Percentiles rank a stretch among this genome's conserved stretches.
phyloP scores from a whole-genome alignment of 179 eudicot species.

The Silene noctiflora region DNA sequence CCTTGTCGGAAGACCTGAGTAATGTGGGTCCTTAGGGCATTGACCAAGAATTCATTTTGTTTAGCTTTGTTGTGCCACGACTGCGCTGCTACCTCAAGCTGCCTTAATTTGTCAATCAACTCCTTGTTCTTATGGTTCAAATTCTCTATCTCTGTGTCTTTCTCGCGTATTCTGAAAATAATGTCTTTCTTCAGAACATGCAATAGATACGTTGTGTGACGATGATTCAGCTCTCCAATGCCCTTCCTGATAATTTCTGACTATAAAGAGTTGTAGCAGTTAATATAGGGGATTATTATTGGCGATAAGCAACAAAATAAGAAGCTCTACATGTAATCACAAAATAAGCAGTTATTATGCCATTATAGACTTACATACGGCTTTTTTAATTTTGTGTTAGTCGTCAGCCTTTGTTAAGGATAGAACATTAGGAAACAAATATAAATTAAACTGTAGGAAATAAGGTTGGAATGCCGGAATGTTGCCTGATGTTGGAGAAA shows the following conservation, averaged over 20 bases:
- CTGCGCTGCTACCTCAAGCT: conserved; percentile 36
- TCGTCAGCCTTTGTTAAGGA: no score
- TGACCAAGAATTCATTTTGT: conserved; percentile 42
- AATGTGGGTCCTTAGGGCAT: conserved; percentile 38
- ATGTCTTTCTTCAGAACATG: conserved; percentile 39
- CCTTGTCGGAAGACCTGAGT: conserved; percentile 35
- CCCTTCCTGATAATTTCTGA: conserved; percentile 43
- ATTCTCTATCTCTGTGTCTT: conserved; percentile 45
- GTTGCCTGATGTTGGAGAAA: background rate
- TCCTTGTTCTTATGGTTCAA: conserved; percentile 42
- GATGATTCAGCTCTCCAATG: conserved; percentile 38
- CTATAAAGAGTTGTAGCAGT: conserved; percentile 21
- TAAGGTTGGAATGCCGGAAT: background rate
- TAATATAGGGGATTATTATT: background rate
- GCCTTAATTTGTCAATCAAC: conserved; percentile 37
- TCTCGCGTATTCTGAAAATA: conserved; percentile 32
- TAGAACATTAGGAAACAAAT: background rate
- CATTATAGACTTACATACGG: no score
- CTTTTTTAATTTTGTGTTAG: no score
- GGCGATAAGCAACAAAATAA: background rate
- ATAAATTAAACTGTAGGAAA: no score
- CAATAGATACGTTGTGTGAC: conserved; percentile 35
- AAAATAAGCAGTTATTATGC: no score
- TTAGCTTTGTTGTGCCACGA: conserved; percentile 43
- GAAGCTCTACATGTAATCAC: no score